Percentiles rank a stretch among this genome's conserved stretches.
Conservation (phyloP, 306 rosid genomes). For the Corylus heterophylla region DNA sequence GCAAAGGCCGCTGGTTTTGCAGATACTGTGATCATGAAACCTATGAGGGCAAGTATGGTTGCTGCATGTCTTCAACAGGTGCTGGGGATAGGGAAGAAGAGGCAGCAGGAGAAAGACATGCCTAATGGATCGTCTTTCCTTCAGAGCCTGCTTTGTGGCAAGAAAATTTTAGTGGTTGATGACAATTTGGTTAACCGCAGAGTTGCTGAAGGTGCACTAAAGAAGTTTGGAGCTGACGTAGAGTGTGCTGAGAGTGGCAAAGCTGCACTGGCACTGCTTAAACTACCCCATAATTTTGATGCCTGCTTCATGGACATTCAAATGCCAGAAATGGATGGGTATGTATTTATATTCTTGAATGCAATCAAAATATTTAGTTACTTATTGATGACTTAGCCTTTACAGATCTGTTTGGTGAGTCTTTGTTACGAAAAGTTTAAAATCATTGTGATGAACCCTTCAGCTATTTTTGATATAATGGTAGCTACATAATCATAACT, state of each 20-base stretch:
- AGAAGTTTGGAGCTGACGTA: slow-evolving; percentile 86
- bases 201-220: slow-evolving; percentile 96
- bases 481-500: background rate
- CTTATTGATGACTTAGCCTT: background rate
- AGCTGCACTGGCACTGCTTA: slow-evolving; percentile 81
- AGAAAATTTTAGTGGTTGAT: slow-evolving; percentile 90
- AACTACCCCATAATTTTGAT: slow-evolving; percentile 79
- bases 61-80: slow-evolving; percentile 99
- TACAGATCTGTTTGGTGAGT: background rate
- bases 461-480: background rate
- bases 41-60: slow-evolving; percentile 94
- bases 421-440: background rate
- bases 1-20: slow-evolving; percentile 79
- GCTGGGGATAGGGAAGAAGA: slow-evolving; percentile 74
- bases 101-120: slow-evolving; percentile 58
- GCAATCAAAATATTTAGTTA: background rate
- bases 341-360: background rate
- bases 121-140: slow-evolving; percentile 64
- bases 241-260: slow-evolving; percentile 87
- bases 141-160: slow-evolving; percentile 66
- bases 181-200: slow-evolving; percentile 85
- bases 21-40: slow-evolving; percentile 94
- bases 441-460: background rate
- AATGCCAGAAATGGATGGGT: slow-evolving; percentile 99
- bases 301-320: slow-evolving; percentile 99